phyloP scores from a whole-genome alignment of 495 filamentous ascomycete genomes.

The Melanomma pulvis-pyrius region DNA sequence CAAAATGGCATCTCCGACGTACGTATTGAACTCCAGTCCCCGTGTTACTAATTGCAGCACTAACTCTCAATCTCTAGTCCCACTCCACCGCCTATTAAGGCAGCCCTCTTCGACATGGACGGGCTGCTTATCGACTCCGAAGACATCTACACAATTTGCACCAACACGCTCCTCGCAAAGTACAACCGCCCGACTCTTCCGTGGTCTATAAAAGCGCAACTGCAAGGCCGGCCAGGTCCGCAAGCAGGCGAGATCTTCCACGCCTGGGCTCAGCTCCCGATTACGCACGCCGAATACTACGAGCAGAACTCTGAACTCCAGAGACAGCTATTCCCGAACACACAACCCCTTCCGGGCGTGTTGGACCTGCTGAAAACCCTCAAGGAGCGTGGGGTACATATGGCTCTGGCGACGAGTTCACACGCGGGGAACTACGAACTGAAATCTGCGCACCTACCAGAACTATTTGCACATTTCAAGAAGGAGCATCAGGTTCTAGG shows the following conservation, averaged over 20 bases:
- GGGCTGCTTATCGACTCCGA: slow-evolving; percentile 93
- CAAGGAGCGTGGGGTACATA: slow-evolving; percentile 61
- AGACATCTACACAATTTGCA: slow-evolving; percentile 83
- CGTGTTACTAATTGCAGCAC: background rate
- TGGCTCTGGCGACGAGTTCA: slow-evolving; percentile 86
- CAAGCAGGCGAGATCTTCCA: slow-evolving; percentile 67
- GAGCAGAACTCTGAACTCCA: slow-evolving; percentile 64
- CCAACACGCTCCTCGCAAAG: slow-evolving; percentile 76
- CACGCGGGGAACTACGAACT: slow-evolving; percentile 70
- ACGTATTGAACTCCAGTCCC: background rate
- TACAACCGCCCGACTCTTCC: slow-evolving; percentile 74
- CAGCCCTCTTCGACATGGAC: slow-evolving; percentile 99
- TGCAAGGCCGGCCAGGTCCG: slow-evolving; percentile 87
- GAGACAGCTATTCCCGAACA: slow-evolving; percentile 67
- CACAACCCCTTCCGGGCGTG: slow-evolving; percentile 78
- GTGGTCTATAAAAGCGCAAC: slow-evolving; percentile 90
- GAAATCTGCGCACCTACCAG: slow-evolving; percentile 74
- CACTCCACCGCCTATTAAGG: slow-evolving; percentile 69
- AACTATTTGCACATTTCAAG: slow-evolving; percentile 74
- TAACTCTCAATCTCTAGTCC: slow-evolving; percentile 2
- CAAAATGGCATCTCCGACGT: background rate
- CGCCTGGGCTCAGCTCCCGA: slow-evolving; percentile 86
- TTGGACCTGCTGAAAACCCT: slow-evolving; percentile 63
- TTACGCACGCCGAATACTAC: slow-evolving; percentile 66
- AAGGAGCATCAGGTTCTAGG: slow-evolving; percentile 71